Conservation (phyloP, 2,329 filamentous ascomycete genomes). For the Endocalyx cinctus region DNA sequence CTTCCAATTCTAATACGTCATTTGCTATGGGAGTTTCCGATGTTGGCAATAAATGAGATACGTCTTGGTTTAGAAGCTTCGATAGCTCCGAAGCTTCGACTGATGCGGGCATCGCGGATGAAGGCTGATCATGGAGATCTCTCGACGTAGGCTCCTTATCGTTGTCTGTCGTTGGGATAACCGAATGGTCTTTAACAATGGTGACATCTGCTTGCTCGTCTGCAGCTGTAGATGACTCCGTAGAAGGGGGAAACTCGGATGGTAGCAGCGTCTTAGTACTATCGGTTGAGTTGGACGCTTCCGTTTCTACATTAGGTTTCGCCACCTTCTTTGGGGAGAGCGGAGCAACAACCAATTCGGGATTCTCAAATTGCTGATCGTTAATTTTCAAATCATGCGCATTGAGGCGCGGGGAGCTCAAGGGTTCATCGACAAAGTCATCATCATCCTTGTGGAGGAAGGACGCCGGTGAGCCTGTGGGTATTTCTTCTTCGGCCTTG, state of each 20-base stretch:
- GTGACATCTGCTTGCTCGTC: not conserved
- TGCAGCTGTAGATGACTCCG: conserved; percentile 1
- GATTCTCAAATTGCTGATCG: conserved; percentile 48
- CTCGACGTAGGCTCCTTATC: not conserved
- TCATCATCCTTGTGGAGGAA: conserved; percentile 60
- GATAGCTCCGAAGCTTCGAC: not conserved
- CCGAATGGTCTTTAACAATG: not conserved
- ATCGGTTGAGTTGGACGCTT: not conserved
- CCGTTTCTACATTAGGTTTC: conserved; percentile 12
- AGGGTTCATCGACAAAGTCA: conserved; percentile 73
- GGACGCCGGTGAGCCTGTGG: conserved; percentile 31
- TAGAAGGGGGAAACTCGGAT: no score
- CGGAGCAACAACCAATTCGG: conserved; percentile 52
- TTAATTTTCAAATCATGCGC: conserved; percentile 55
- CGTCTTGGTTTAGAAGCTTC: no score
- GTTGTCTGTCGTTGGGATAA: not conserved
- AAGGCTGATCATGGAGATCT: not conserved
- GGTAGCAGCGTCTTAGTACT: conserved; percentile 1
- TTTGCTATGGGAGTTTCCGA: no score
- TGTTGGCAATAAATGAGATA: no score
- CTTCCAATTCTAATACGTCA: not conserved
- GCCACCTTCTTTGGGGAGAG: conserved; percentile 48
- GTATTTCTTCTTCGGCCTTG: conserved; percentile 53
- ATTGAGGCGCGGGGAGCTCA: conserved; percentile 63
- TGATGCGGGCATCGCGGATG: not conserved